Percentiles rank a stretch among this genome's conserved stretches.
These are phyloP conservation scores for Prosopis cineraria DNA, from an alignment of 306 rosid genomes.

Conservation along the genomic window DNA sequence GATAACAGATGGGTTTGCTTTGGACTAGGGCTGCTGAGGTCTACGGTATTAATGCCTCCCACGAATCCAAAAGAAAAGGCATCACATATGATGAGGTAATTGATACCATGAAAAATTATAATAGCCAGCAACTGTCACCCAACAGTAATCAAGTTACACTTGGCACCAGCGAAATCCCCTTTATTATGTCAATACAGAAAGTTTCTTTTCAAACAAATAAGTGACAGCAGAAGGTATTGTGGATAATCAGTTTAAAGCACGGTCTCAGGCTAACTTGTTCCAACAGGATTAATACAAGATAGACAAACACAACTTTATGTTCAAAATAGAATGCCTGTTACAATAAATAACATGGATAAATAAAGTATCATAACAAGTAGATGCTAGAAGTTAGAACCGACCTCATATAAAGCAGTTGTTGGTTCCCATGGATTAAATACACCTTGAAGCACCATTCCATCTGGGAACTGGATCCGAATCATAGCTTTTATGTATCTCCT, in stretches of 20 bases:
- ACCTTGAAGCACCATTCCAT: slow-evolving; percentile 92
- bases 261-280: slow-evolving; percentile 17
- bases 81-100: neutral
- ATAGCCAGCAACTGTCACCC: neutral
- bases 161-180: neutral
- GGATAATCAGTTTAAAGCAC: neutral
- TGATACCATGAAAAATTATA: slow-evolving; percentile 11
- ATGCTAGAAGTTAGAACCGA: slow-evolving; percentile 44
- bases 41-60: neutral
- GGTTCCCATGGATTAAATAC: slow-evolving; percentile 81
- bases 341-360: neutral
- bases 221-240: slow-evolving; percentile 15
- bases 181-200: slow-evolving; percentile 1
- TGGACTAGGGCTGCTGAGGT: neutral
- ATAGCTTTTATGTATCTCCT: slow-evolving; percentile 66
- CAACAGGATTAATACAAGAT: neutral
- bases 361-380: slow-evolving; percentile 11
- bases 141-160: slow-evolving; percentile 2
- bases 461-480: slow-evolving; percentile 90
- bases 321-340: neutral
- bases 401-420: slow-evolving; percentile 81
- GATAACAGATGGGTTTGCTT: neutral
- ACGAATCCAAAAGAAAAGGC: neutral
- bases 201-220: slow-evolving; percentile 14
- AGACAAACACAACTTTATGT: neutral